Base-by-base conservation (phyloP, 2,329 filamentous ascomycete genomes). In the Fusarium torulosum region DNA sequence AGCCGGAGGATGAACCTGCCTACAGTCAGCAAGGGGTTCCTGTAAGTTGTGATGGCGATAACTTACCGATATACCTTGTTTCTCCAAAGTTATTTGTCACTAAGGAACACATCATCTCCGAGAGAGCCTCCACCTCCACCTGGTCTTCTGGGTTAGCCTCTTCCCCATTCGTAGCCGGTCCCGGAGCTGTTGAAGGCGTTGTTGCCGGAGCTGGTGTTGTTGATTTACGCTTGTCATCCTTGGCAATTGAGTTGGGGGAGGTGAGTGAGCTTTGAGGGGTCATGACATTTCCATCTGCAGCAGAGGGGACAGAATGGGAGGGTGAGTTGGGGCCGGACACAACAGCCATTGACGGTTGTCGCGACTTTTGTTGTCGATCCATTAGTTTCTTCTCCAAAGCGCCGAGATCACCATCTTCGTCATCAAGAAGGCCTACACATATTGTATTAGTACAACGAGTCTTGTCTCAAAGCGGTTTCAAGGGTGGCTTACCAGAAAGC, bases 21-120 rank as follows among this genome's bases (percentile, higher is more conserved):
- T n/a, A n/a, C 19, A 10, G 41, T 72, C 46, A 75, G 59, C 49
- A 21, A 19, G 23, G 33, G 27, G 14, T 37, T 11, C 35, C n/a
- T n/a, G 27, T 13, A 13, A 44, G 13, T 15, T 23, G 38, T 14
- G 15, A 14, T 49, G 7, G 21, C 13, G 11, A 7, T 19, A 29
- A 68, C 85, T 52, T 84, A 94, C 93, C 96, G 71, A 98, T 97
- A 76, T 97, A 99, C 79, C 96, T 87, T 9, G 95, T 97, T 82
- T 99, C 96, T 54, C 96, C 96, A 66, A 89, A 91, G 72, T 95
- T 94, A 76, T 97, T 98, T 2, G 95, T 98, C 29, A 99, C 94
- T 31, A 99, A 82, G 4, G 94, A 97, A 79, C 95, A 98, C 96
- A 99, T 98, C 91, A 97, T 96, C 80, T 99, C 96, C 1, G 95